phyloP scores from a whole-genome alignment of 306 rosid species.

The Cyclanthera cordifolia region DNA sequence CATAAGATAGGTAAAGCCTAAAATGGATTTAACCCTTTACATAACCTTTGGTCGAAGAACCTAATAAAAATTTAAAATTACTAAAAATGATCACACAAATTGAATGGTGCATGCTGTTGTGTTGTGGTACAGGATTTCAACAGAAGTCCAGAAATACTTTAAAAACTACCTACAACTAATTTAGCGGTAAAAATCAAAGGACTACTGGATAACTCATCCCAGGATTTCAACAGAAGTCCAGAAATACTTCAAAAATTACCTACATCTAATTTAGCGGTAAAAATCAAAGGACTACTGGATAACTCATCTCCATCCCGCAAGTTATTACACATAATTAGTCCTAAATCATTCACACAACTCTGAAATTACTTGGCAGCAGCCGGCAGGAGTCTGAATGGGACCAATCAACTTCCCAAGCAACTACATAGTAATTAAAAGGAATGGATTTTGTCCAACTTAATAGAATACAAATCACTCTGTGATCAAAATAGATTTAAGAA shows the following conservation, averaged over 20 bases:
- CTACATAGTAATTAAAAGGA: not conserved
- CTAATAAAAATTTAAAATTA: not conserved
- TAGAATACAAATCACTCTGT: too few species aligned
- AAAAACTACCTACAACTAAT: too few species aligned
- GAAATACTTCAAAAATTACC: not conserved
- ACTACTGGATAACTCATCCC: too few species aligned
- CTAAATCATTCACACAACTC: not conserved
- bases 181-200: too few species aligned
- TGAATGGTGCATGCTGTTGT: not conserved
- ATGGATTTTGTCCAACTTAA: not conserved
- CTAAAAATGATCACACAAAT: not conserved
- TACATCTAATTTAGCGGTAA: not conserved
- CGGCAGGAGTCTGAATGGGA: not conserved
- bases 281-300: not conserved
- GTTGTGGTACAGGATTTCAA: not conserved
- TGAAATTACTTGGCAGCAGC: not conserved
- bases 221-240: not conserved
- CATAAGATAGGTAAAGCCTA: slow-evolving; percentile 1
- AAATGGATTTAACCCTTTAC: not conserved
- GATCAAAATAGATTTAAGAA: too few species aligned
- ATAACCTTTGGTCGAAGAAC: too few species aligned
- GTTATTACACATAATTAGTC: not conserved
- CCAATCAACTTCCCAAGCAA: not conserved
- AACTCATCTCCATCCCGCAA: not conserved
- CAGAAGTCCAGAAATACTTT: not conserved